Evolutionary conservation across 768 basidiomycete species (phyloP).

Genomic region (Neoboletus magnificus): DNA sequence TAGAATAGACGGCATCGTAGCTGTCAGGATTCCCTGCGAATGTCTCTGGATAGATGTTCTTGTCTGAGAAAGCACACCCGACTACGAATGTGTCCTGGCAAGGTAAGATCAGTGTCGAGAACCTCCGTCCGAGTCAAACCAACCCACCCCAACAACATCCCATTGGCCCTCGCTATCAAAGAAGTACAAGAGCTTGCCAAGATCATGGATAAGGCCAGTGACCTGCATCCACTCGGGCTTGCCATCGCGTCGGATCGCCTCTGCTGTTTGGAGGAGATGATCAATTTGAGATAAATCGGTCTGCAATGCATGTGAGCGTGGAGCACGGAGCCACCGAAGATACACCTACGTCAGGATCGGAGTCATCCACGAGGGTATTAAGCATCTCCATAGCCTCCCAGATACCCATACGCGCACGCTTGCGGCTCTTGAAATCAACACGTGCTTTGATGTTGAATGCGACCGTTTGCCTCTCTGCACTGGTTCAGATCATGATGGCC

Average conservation of each 20-base stretch:
- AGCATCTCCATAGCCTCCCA: slow-evolving; percentile 89
- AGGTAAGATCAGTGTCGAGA: slow-evolving; percentile 2
- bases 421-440: slow-evolving; percentile 63
- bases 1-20: slow-evolving; percentile 61
- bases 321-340: neutral
- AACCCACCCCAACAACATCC: slow-evolving; percentile 85
- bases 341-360: slow-evolving; percentile 73
- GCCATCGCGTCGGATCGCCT: slow-evolving; percentile 80
- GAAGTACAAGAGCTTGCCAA: slow-evolving; percentile 82
- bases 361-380: slow-evolving; percentile 84
- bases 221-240: slow-evolving; percentile 94
- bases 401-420: slow-evolving; percentile 73
- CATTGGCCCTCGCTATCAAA: slow-evolving; percentile 89
- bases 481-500: neutral
- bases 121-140: neutral
- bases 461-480: slow-evolving; percentile 80
- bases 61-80: slow-evolving; percentile 82
- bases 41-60: slow-evolving; percentile 77
- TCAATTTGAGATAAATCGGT: slow-evolving; percentile 82
- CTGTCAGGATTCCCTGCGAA: slow-evolving; percentile 73
- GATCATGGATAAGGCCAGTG: slow-evolving; percentile 82
- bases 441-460: slow-evolving; percentile 80
- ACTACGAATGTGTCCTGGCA: slow-evolving; percentile 71
- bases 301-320: slow-evolving; percentile 35
- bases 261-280: slow-evolving; percentile 89